These are phyloP conservation scores for Achlya hypogyna DNA, from an alignment of 352 stramenopile species.

Conservation along the genomic window DNA sequence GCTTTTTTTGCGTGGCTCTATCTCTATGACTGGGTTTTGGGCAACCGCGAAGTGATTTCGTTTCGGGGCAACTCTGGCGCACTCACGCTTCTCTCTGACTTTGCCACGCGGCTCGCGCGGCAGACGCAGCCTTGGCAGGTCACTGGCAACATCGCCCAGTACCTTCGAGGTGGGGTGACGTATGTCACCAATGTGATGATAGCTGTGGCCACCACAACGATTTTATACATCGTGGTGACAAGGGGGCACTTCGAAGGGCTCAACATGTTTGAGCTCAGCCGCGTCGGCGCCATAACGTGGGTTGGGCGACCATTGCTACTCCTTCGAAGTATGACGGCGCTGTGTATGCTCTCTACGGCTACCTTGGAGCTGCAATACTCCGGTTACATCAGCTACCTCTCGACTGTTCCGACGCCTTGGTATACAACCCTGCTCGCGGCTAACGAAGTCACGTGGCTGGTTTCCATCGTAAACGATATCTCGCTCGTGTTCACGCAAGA, in stretches of 20 bases:
- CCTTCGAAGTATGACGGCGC: background rate
- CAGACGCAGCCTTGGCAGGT: background rate
- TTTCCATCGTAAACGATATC: conserved; percentile 1
- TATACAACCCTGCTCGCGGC: background rate
- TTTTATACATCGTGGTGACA: conserved; percentile 1
- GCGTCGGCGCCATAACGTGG: background rate
- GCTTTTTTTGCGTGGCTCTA: background rate
- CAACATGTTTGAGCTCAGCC: background rate
- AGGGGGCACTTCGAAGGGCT: background rate
- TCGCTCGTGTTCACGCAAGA: background rate
- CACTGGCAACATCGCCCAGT: background rate
- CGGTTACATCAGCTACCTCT: background rate
- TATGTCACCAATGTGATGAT: conserved; percentile 10
- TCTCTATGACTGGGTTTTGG: conserved; percentile 4
- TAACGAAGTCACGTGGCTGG: conserved; percentile 7
- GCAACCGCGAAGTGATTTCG: conserved; percentile 6
- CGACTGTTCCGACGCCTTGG: background rate
- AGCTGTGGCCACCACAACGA: background rate
- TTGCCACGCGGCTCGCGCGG: background rate
- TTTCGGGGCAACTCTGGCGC: background rate
- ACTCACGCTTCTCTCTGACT: background rate
- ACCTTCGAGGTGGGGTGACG: background rate
- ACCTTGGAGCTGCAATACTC: background rate
- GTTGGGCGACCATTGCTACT: background rate
- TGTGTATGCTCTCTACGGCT: background rate